phyloP scores from a whole-genome alignment of 169 alveolate species.

The Eimeria acervulina region DNA sequence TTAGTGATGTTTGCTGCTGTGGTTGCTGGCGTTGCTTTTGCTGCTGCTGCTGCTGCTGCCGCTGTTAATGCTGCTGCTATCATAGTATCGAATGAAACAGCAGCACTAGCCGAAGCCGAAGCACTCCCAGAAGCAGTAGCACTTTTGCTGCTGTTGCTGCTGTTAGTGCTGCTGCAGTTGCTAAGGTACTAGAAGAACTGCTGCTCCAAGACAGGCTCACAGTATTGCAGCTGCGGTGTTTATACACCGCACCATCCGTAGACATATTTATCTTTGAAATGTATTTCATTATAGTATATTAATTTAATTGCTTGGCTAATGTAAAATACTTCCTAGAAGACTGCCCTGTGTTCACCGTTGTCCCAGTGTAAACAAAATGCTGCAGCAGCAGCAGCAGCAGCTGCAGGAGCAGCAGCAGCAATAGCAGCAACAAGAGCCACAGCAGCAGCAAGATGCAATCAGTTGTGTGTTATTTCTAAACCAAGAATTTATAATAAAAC shows the following conservation, averaged over 20 bases:
- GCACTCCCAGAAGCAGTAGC: too few species aligned
- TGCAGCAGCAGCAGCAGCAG: slow-evolving; percentile 20
- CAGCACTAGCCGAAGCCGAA: too few species aligned
- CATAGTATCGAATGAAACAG: too few species aligned
- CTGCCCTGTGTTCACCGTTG: not conserved
- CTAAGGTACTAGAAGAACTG: not conserved
- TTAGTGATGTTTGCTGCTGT: not conserved
- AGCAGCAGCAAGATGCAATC: not conserved
- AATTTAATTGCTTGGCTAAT: not conserved
- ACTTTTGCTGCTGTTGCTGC: not conserved
- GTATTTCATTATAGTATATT: not conserved
- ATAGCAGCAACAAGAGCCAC: not conserved
- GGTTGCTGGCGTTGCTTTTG: not conserved
- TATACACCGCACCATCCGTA: not conserved
- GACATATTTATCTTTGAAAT: not conserved
- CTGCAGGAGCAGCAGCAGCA: not conserved
- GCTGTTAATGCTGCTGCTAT: too few species aligned
- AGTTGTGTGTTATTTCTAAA: not conserved
- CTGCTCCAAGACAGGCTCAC: not conserved
- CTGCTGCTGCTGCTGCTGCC: too few species aligned
- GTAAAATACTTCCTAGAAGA: not conserved
- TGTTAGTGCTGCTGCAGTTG: not conserved
- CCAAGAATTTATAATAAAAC: too few species aligned
- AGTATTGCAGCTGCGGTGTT: not conserved
- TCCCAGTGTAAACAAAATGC: not conserved